Base-by-base conservation (phyloP, 2,329 filamentous ascomycete species). In the Talaromyces sp. region DNA sequence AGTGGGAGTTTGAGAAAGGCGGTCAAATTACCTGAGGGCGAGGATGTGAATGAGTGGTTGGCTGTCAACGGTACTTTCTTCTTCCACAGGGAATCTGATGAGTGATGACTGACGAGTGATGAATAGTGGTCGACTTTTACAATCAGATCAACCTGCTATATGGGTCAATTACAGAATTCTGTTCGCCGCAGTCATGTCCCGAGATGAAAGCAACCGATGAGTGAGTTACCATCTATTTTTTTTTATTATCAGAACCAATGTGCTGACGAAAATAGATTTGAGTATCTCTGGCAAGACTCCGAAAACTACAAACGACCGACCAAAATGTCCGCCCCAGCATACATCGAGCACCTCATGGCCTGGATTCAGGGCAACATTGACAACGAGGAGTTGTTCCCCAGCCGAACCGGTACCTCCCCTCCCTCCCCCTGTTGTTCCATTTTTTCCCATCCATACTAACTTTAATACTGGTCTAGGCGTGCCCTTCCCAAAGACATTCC, bases 131-230 rank as follows among this genome's bases (percentile, higher is more conserved):
- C 82, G 95, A 99, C 81, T 99, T 99, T 81, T 99, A 99, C 87
- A 99, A 99, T 83, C 95, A 99, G 81, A 96, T 99, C 84, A 99
- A 99, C 81, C 86, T 99, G 41, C 89, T 99, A 66, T 99, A 99
- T 78, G 96, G 96, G 66, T 95, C 95, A 70, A 99, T 99, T 76
- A 99, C 95, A 67, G 95, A 99, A 77, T 99, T 99, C 81, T 99
- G 95, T 84, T 98, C 95, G 31, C 94, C 95, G 37, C 90, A 95
- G 77, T 93, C 93, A 69, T 99, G 95, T 78, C 95, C 95, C 0
- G 95, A 98, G 82, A 99, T 99, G 95, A 99, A 99, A 81, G 95
- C 95, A n/a, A 99, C 95, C 10, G 96, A 99, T 81, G 95, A 99
- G 90, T 95, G 85, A 69, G 87, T 66, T 56, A 1, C 17, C 17